phyloP scores from a whole-genome alignment of 2,329 filamentous ascomycete species.

The Tolypocladium nubicola region DNA sequence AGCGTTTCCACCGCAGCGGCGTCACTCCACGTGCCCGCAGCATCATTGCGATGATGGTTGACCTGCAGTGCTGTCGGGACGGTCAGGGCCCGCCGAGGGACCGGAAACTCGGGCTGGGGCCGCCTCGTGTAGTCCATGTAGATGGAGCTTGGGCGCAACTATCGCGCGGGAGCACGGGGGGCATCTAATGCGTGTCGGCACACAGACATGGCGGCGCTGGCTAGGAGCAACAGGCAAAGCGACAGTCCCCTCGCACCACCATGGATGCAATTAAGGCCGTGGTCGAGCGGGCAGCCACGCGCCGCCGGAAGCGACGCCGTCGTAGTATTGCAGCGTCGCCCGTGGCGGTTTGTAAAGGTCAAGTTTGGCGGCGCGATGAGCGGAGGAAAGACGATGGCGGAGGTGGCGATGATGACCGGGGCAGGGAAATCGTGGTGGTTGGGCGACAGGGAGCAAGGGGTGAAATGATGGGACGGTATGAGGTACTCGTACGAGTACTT shows the following conservation, averaged over 20 bases:
- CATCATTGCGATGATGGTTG: background rate
- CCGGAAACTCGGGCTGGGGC: background rate
- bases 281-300: background rate
- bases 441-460: no score
- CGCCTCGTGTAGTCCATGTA: background rate
- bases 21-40: background rate
- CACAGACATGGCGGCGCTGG: background rate
- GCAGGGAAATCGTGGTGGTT: no score
- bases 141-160: background rate
- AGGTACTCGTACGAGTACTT: no score
- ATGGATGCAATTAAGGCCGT: background rate
- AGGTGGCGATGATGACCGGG: no score
- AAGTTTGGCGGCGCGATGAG: background rate
- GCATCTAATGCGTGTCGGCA: background rate
- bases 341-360: background rate
- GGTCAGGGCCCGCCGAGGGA: background rate
- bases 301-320: background rate
- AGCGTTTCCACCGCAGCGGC: constrained; percentile 50
- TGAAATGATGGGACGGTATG: no score
- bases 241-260: background rate
- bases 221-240: background rate
- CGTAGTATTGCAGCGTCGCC: background rate
- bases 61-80: background rate
- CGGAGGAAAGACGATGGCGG: background rate
- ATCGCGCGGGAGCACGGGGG: background rate